Conservation (phyloP, 352 stramenopile genomes). For the Pythium plurisporium region DNA sequence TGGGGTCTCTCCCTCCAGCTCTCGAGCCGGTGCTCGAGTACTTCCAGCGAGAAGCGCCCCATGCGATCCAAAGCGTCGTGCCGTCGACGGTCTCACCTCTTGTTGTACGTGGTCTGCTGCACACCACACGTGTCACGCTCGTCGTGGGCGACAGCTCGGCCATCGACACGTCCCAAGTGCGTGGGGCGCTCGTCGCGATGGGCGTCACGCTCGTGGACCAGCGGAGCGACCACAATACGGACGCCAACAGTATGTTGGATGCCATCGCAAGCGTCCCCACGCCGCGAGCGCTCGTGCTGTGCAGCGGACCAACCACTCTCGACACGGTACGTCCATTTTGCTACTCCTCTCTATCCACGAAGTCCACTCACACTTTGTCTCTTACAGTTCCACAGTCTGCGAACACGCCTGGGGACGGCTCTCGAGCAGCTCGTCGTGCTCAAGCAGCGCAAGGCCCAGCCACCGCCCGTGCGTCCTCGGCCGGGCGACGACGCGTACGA, state of each 20-base stretch:
- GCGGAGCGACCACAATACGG: neutral
- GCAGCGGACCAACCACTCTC: constrained; percentile 14
- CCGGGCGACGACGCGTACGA: constrained; percentile 31
- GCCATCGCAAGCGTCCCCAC: neutral
- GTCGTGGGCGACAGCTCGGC: constrained; percentile 6
- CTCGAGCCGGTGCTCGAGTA: neutral
- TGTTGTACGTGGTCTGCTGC: constrained; percentile 1
- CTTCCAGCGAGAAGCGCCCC: neutral
- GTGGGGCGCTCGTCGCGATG: neutral
- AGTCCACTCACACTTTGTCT: neutral
- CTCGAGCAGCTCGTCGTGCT: constrained; percentile 38
- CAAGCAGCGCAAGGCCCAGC: constrained; percentile 27
- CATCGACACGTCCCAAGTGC: neutral
- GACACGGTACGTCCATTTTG: too few species aligned
- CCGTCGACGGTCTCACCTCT: neutral
- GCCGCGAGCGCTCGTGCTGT: constrained; percentile 33
- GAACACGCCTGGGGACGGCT: constrained; percentile 26
- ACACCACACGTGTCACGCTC: neutral
- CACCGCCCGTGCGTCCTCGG: constrained; percentile 10
- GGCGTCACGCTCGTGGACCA: constrained; percentile 14
- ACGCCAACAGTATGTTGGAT: constrained; percentile 4
- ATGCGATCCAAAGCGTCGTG: constrained; percentile 13
- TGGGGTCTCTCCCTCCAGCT: neutral
- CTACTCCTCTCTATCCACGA: neutral
- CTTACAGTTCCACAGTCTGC: constrained; percentile 29